Conservation (phyloP, 345 rosid species). For the Conringia planisiliqua region DNA sequence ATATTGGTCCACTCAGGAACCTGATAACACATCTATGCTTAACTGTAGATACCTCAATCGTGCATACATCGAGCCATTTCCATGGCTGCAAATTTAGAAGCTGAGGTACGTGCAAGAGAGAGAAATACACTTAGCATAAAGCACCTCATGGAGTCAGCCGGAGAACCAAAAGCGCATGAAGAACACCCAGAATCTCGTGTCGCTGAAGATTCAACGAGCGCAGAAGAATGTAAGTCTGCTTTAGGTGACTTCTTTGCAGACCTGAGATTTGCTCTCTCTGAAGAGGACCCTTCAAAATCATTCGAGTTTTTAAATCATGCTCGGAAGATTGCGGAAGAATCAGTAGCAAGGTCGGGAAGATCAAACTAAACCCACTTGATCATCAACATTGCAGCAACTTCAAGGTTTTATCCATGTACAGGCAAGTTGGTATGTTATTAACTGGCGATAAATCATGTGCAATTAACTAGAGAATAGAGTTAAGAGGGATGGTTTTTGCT, state of each 20-base stretch:
- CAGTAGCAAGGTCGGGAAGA: constrained; percentile 19
- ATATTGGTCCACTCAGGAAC: not conserved
- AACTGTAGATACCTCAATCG: constrained; percentile 64
- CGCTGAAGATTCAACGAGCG: constrained; percentile 9
- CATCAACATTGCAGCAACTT: not conserved
- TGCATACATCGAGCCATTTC: constrained; percentile 59
- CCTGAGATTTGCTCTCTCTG: constrained; percentile 42
- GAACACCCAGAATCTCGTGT: constrained; percentile 7
- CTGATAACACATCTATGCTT: constrained; percentile 12
- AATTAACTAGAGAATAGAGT: not conserved
- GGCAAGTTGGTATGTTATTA: not conserved
- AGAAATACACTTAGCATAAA: constrained; percentile 14
- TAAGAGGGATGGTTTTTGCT: not conserved
- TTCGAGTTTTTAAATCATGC: constrained; percentile 42
- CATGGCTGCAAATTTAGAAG: constrained; percentile 76
- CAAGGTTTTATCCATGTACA: not conserved
- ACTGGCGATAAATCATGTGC: not conserved
- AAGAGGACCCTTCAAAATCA: constrained; percentile 36
- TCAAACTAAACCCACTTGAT: not conserved
- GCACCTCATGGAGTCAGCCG: not conserved
- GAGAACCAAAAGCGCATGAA: constrained; percentile 23
- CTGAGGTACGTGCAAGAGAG: constrained; percentile 44
- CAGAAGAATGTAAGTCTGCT: constrained; percentile 30
- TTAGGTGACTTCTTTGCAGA: constrained; percentile 44
- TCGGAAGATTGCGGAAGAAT: constrained; percentile 46